Evolutionary conservation across 495 filamentous ascomycete species (phyloP).

Genomic region (Aspergillus indologenus): DNA sequence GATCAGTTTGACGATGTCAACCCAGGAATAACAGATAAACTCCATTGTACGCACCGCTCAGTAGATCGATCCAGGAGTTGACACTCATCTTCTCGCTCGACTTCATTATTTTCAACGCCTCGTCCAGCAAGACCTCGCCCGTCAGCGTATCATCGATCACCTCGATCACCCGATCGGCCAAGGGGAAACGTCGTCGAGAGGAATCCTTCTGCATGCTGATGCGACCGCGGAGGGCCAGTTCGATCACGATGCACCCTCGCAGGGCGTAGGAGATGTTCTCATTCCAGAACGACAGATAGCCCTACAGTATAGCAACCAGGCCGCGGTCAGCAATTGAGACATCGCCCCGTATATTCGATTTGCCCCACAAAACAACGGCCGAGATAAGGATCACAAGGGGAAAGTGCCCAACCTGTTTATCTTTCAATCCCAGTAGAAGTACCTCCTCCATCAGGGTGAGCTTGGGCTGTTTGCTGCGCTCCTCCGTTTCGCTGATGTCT

Average conservation of each 20-base stretch:
- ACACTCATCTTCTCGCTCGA: constrained; percentile 99
- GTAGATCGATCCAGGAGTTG: constrained; percentile 94
- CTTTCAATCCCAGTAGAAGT: constrained; percentile 88
- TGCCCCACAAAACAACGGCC: not conserved
- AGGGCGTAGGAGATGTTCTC: constrained; percentile 99
- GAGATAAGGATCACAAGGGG: constrained; percentile 1
- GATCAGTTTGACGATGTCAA: constrained; percentile 18
- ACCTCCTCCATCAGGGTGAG: constrained; percentile 98
- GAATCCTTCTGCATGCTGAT: constrained; percentile 99
- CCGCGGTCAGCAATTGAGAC: constrained; percentile 22
- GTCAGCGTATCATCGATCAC: constrained; percentile 96
- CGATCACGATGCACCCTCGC: constrained; percentile 95
- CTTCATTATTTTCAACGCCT: constrained; percentile 99
- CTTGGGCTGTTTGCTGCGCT: constrained; percentile 96
- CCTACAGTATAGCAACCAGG: constrained; percentile 48
- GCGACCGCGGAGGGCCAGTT: constrained; percentile 91
- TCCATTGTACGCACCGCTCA: constrained; percentile 73
- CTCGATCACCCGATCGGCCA: constrained; percentile 90
- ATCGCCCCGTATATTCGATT: not conserved
- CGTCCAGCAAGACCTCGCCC: constrained; percentile 94
- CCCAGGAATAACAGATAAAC: not conserved
- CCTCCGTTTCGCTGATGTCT: constrained; percentile 95
- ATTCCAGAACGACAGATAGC: constrained; percentile 99
- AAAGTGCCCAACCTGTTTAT: constrained; percentile 76
- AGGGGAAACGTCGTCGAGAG: constrained; percentile 83